Conservation (phyloP, 805 yeast species). For the Metschnikowia lachancei region DNA sequence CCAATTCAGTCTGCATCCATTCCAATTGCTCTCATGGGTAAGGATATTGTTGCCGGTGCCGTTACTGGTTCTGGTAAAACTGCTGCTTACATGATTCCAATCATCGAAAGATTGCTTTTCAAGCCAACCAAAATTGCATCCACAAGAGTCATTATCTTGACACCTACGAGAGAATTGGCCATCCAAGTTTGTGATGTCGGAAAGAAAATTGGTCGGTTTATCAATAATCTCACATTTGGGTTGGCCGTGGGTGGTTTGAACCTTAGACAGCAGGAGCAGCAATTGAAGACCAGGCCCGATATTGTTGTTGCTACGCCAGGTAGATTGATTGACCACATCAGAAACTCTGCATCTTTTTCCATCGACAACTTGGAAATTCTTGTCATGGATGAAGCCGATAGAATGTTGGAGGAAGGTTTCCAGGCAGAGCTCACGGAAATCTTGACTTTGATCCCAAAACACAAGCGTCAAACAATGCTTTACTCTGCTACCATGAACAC, state of each 20-base stretch:
- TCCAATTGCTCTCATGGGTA: conserved; percentile 90
- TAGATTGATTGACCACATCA: conserved; percentile 92
- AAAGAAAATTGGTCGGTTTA: conserved; percentile 73
- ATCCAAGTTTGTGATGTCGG: conserved; percentile 96
- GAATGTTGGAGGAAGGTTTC: conserved; percentile 99
- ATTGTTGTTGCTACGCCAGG: conserved; percentile 98
- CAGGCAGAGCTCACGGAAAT: conserved; percentile 92
- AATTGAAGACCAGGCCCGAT: conserved; percentile 89
- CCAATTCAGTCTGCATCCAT: conserved; percentile 93
- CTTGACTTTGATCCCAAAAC: conserved; percentile 73
- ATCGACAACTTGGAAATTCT: conserved; percentile 90
- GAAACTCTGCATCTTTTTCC: conserved; percentile 90
- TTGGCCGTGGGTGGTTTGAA: conserved; percentile 98
- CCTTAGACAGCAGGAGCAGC: conserved; percentile 92
- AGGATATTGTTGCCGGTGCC: conserved; percentile 98
- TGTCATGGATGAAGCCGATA: conserved; percentile 96
- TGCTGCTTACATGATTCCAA: conserved; percentile 96
- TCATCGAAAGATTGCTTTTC: conserved; percentile 84
- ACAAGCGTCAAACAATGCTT: conserved; percentile 86
- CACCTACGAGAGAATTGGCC: conserved; percentile 98
- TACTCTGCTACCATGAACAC: conserved; percentile 99
- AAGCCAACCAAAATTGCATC: conserved; percentile 84
- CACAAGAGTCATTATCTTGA: conserved; percentile 83
- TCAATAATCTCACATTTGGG: conserved; percentile 78
- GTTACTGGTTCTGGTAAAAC: conserved; percentile 99